Percentiles rank a stretch among this genome's conserved stretches.
Evolutionary conservation across 768 basidiomycete species (phyloP).

Genomic region (Russula foetens): DNA sequence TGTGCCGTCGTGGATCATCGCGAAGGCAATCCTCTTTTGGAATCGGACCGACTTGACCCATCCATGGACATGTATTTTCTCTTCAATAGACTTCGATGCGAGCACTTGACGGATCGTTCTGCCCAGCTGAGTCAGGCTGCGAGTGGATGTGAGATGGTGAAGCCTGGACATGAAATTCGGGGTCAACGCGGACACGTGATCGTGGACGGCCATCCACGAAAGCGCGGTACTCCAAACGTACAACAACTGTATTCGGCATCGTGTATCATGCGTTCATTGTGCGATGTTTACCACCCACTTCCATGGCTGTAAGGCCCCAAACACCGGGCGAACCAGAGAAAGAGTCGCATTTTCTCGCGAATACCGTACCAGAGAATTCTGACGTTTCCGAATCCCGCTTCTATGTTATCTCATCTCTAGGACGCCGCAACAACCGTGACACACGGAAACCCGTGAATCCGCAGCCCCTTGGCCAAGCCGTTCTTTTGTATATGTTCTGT

Average conservation of each 20-base stretch:
- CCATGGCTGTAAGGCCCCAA: neutral
- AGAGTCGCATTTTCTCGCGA: neutral
- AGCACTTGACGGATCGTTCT: constrained; percentile 19
- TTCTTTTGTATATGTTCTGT: neutral
- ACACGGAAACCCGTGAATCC: neutral
- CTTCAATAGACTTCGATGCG: neutral
- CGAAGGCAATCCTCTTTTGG: constrained; percentile 86
- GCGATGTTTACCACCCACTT: neutral
- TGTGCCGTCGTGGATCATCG: constrained; percentile 76
- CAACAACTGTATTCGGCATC: no score
- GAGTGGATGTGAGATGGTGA: neutral
- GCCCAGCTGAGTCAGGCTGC: constrained; percentile 9
- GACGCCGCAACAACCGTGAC: neutral
- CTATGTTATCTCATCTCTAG: no score
- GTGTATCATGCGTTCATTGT: no score
- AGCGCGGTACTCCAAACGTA: no score
- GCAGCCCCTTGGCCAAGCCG: neutral
- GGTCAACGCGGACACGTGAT: neutral
- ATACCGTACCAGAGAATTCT: neutral
- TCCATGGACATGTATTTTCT: constrained; percentile 46
- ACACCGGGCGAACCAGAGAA: neutral
- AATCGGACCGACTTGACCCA: constrained; percentile 83
- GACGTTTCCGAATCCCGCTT: neutral
- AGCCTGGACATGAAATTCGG: neutral
- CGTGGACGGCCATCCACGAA: neutral